Conservation (phyloP, 2,329 filamentous ascomycete genomes). For the Colletotrichum noveboracense region DNA sequence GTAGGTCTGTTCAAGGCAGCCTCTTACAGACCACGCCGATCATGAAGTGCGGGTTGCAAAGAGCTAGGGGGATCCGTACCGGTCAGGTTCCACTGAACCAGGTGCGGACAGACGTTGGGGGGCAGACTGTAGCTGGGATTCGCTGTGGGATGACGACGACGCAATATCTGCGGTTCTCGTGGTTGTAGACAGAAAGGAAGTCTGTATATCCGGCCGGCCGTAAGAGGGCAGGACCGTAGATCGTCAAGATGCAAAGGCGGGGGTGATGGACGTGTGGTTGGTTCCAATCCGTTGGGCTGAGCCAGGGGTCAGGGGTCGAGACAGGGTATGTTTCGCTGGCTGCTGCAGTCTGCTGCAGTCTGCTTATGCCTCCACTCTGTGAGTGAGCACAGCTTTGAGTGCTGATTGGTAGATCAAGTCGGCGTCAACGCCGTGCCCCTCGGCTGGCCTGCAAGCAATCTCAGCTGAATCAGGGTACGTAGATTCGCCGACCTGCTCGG, state of each 20-base stretch:
- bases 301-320: conserved; percentile 11
- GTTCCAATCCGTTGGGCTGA: conserved; percentile 15
- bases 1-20: neutral
- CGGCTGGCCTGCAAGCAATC: neutral
- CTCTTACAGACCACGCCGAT: neutral
- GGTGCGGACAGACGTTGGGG: neutral
- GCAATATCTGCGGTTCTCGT: neutral
- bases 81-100: neutral
- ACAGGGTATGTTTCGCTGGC: conserved; percentile 1
- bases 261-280: conserved; percentile 12
- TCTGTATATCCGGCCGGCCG: conserved; percentile 1
- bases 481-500: neutral
- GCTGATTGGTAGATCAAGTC: neutral
- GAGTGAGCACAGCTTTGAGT: neutral
- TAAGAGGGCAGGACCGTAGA: conserved; percentile 1
- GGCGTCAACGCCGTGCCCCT: neutral
- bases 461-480: conserved; percentile 17
- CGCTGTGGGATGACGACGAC: neutral
- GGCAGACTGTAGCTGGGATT: neutral
- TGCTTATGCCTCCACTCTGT: conserved; percentile 6
- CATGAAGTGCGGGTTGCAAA: neutral
- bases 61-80: neutral
- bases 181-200: neutral
- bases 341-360: conserved; percentile 16
- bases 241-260: conserved; percentile 6